These are phyloP conservation scores for Solanum ossicruentum DNA, from an alignment of 257 asterid species.

Conservation along the genomic window DNA sequence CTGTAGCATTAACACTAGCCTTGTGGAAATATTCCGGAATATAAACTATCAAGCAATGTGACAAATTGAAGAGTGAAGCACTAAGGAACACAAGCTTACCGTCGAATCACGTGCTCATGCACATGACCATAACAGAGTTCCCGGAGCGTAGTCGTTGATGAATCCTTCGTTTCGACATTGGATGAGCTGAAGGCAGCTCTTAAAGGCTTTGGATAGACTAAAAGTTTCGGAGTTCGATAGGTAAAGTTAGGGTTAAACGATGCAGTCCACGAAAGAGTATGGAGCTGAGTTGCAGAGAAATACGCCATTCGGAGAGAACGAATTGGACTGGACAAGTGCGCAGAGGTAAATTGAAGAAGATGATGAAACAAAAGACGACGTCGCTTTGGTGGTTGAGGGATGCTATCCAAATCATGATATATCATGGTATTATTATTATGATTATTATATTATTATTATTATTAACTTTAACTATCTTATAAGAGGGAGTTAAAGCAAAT, in stretches of 20 bases:
- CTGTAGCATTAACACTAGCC: neutral
- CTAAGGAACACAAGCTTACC: slow-evolving; percentile 22
- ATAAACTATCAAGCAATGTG: neutral
- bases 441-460: no score
- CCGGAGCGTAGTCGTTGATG: slow-evolving; percentile 22
- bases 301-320: slow-evolving; percentile 27
- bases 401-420: neutral
- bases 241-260: neutral
- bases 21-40: neutral
- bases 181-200: slow-evolving; percentile 29
- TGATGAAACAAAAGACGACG: neutral
- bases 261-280: slow-evolving; percentile 19
- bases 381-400: neutral
- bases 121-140: slow-evolving; percentile 64
- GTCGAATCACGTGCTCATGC: slow-evolving; percentile 63
- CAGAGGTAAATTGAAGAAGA: neutral
- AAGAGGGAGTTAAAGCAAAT: no score
- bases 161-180: slow-evolving; percentile 7
- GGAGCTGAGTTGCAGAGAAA: slow-evolving; percentile 28
- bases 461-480: no score
- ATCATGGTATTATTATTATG: no score
- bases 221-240: neutral
- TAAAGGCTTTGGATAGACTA: neutral
- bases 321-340: neutral
- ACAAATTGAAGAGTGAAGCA: neutral